Percentiles rank a stretch among this genome's conserved stretches.
These are phyloP conservation scores for Pseudogymnoascus sp. DNA, from an alignment of 2,329 filamentous ascomycete species.

Conservation along the genomic window DNA sequence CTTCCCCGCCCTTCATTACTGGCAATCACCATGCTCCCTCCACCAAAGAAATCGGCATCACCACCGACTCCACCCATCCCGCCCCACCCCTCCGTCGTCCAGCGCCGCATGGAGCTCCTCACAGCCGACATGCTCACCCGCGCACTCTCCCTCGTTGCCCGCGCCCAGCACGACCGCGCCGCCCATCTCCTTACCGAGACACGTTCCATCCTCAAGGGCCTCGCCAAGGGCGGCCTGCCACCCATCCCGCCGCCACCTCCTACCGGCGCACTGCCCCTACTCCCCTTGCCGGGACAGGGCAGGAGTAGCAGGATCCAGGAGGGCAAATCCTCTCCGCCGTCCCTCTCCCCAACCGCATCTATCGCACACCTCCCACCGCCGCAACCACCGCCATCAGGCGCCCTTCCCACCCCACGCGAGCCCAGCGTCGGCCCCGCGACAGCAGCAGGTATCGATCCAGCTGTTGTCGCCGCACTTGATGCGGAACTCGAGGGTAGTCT, in stretches of 20 bases:
- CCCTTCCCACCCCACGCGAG: slow-evolving; percentile 40
- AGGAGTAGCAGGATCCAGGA: neutral
- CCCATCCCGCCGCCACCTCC: slow-evolving; percentile 63
- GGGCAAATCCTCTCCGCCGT: neutral
- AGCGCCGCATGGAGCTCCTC: slow-evolving; percentile 92
- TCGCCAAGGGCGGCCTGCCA: slow-evolving; percentile 89
- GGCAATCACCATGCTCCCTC: slow-evolving; percentile 90
- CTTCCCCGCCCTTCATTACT: slow-evolving; percentile 82
- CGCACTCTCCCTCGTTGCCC: slow-evolving; percentile 80
- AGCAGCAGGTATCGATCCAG: slow-evolving; percentile 69
- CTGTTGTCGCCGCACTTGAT: slow-evolving; percentile 78
- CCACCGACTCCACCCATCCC: slow-evolving; percentile 71
- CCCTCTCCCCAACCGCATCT: neutral
- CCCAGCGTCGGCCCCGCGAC: slow-evolving; percentile 38
- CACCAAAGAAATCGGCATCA: slow-evolving; percentile 56
- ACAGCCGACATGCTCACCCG: slow-evolving; percentile 97
- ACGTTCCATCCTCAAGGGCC: slow-evolving; percentile 85
- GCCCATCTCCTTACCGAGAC: slow-evolving; percentile 91
- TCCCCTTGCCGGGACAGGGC: neutral
- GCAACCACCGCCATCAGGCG: slow-evolving; percentile 28
- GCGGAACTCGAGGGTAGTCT: slow-evolving; percentile 81
- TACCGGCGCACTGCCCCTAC: slow-evolving; percentile 17
- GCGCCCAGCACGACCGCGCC: slow-evolving; percentile 87
- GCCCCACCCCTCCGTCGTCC: slow-evolving; percentile 88
- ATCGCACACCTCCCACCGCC: slow-evolving; percentile 20